These are phyloP conservation scores for Solanum sparsipilum DNA, from an alignment of 257 asterid genomes.

Conservation along the genomic window DNA sequence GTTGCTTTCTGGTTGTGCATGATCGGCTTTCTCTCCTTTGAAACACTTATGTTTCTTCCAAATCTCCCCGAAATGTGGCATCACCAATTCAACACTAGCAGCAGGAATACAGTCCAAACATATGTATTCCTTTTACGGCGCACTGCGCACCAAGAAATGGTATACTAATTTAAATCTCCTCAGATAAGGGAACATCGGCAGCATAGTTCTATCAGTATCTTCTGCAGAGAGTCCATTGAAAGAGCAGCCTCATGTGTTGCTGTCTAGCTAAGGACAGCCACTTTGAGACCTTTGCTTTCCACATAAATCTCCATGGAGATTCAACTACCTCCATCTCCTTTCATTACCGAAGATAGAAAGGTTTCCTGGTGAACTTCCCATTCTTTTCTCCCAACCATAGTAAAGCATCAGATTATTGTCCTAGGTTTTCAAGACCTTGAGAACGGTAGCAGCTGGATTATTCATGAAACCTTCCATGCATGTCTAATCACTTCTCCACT, in stretches of 20 bases:
- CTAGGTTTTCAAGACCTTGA: background rate
- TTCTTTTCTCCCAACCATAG: background rate
- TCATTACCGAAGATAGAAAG: background rate
- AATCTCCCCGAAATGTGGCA: background rate
- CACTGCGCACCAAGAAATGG: background rate
- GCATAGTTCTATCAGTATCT: background rate
- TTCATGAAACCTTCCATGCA: background rate
- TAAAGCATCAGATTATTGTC: background rate
- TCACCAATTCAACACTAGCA: background rate
- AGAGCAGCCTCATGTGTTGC: background rate
- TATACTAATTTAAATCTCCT: background rate
- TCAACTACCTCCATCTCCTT: background rate
- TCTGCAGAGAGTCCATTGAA: background rate
- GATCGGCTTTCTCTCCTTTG: background rate
- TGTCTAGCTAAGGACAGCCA: background rate
- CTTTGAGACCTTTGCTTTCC: background rate
- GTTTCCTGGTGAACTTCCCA: background rate
- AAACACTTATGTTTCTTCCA: background rate
- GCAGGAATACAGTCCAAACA: background rate
- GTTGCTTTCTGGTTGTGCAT: background rate
- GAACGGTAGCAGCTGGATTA: background rate
- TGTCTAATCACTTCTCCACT: background rate
- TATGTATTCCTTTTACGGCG: background rate
- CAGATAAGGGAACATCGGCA: background rate
- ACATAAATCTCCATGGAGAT: background rate